Evolutionary conservation across 2,329 filamentous ascomycete genomes (phyloP), one percentile per base, ranked within the genome.

Genomic region (Rasamsonia emersonii): DNA sequence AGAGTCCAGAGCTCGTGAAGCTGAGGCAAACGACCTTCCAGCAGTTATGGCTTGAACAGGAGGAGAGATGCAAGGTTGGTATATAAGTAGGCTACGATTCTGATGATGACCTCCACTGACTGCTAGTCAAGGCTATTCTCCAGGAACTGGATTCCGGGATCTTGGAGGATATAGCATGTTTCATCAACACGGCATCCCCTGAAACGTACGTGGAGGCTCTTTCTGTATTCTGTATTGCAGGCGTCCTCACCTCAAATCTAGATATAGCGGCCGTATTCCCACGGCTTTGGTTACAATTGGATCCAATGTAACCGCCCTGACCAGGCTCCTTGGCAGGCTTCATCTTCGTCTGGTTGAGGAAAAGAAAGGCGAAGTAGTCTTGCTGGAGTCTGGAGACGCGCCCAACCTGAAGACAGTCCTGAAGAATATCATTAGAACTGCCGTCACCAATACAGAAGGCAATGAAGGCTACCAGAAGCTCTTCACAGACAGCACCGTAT

Each of bases 321-420:
- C 47, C 9, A 42, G 56, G 33, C 44, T 65, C 5, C 41, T 65
- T 18, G 42, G 57, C 5, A 49, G 53, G 24, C 53, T 64, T 18
- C 56, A 57, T 33, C 45, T 48, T 10, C 49, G 51, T 40, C 42
- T 62, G 32, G 50, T 42, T 15, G 39, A 45, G 10, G 38, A 49
- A 6, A 39, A 45, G 21, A 49, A 51, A 34, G 59, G 57, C 7
- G 50, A 54, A 20, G 49, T 66, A 13, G 47, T 67, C 21, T 45
- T 54, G 9, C 43, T 68, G 13, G 61, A 62, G 43, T 63, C 64
- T 9, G 59, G 54, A 9, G 60, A 67, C 44, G 56, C 59, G 14
- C 51, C 58, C 6, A 68, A 64, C 41, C 41, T 68, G 18, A 68
- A 67, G 36, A 61, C 55, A 18, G 55, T 56, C 6, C 38, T 68